Evolutionary conservation across 2,329 filamentous ascomycete genomes (phyloP).

Genomic region (Aspergillus sp.): DNA sequence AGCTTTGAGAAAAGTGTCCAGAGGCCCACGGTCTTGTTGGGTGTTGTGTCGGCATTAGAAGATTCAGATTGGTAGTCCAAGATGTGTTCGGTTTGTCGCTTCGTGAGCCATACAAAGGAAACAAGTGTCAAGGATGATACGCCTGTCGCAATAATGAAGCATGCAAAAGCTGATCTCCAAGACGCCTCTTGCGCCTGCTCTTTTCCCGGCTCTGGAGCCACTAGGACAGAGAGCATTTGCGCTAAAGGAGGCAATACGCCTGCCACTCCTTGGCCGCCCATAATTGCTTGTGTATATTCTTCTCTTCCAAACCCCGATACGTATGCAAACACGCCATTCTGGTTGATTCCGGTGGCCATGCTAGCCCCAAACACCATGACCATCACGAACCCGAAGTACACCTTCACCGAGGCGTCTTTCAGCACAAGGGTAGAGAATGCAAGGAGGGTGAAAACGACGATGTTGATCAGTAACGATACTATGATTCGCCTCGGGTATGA

Average conservation of each 20-base stretch:
- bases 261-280: slow-evolving; percentile 89
- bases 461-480: slow-evolving; percentile 72
- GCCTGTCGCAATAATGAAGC: slow-evolving; percentile 82
- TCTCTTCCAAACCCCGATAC: slow-evolving; percentile 79
- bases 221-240: slow-evolving; percentile 80
- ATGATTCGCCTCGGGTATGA: slow-evolving; percentile 88
- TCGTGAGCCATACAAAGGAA: slow-evolving; percentile 72
- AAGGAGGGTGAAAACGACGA: slow-evolving; percentile 72
- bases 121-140: slow-evolving; percentile 70
- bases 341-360: slow-evolving; percentile 77
- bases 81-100: slow-evolving; percentile 38
- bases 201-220: slow-evolving; percentile 52
- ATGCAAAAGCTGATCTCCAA: slow-evolving; percentile 76
- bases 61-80: slow-evolving; percentile 30
- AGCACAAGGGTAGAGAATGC: slow-evolving; percentile 75
- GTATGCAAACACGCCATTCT: slow-evolving; percentile 93
- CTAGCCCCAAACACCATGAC: slow-evolving; percentile 77
- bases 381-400: slow-evolving; percentile 81
- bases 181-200: slow-evolving; percentile 43
- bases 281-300: slow-evolving; percentile 93
- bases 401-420: slow-evolving; percentile 58
- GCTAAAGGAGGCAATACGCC: slow-evolving; percentile 86
- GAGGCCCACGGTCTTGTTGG: slow-evolving; percentile 57
- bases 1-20: slow-evolving; percentile 72
- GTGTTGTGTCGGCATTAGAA: slow-evolving; percentile 14